A percentile compares a stretch with the other conserved stretches of the same genome.
phyloP scores from a whole-genome alignment of 768 basidiomycete genomes.

The Gloeophyllum trabeum region DNA sequence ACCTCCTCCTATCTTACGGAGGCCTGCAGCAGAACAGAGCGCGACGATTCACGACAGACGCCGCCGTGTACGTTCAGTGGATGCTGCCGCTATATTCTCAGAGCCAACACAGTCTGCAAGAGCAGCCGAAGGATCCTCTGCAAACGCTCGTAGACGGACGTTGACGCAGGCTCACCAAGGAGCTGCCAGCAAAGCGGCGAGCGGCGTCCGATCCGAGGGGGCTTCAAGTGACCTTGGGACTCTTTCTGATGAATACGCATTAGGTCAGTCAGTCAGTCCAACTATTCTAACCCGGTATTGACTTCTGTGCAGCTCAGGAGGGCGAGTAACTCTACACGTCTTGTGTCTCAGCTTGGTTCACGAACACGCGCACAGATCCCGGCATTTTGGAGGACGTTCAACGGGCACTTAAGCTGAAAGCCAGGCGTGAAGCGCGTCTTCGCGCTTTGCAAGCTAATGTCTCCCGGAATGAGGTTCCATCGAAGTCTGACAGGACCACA shows the following conservation, averaged over 20 bases:
- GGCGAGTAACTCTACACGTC: conserved; percentile 29
- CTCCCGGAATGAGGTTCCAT: conserved; percentile 8
- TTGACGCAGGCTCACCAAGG: neutral
- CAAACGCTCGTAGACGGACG: neutral
- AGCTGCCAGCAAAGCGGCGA: neutral
- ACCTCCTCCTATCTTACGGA: conserved; percentile 12
- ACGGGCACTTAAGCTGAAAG: conserved; percentile 61
- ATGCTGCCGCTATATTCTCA: neutral
- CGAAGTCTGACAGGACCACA: conserved; percentile 17
- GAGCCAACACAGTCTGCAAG: neutral
- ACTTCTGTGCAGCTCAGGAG: conserved; percentile 49
- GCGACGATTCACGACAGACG: conserved; percentile 11
- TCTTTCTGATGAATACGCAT: conserved; percentile 71
- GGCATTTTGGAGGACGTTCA: conserved; percentile 73
- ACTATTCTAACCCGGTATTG: neutral
- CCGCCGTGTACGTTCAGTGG: conserved; percentile 13
- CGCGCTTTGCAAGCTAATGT: conserved; percentile 15
- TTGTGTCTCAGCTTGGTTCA: conserved; percentile 7
- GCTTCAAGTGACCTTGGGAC: conserved; percentile 8
- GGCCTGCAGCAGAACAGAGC: conserved; percentile 5
- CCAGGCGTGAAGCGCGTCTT: conserved; percentile 60
- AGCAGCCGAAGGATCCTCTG: neutral
- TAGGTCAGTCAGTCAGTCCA: conserved; percentile 37
- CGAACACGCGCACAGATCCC: conserved; percentile 40
- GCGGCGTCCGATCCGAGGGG: neutral